These are phyloP conservation scores for Leucosporidium creatinivorum DNA, from an alignment of 768 basidiomycete species.

Conservation along the genomic window DNA sequence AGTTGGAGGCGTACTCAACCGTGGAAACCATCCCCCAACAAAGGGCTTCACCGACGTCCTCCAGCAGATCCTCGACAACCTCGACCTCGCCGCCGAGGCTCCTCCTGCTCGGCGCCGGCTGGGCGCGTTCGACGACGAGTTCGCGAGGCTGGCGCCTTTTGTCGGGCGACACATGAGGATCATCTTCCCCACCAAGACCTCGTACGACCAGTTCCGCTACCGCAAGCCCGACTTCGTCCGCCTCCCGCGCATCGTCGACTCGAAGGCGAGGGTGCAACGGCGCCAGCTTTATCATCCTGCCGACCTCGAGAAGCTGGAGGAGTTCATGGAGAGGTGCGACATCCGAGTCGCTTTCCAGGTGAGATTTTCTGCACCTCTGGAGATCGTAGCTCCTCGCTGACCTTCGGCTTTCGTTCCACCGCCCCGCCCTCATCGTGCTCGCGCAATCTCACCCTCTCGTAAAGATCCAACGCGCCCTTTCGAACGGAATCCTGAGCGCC, in stretches of 20 bases:
- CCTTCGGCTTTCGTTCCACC: background rate
- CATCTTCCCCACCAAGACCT: background rate
- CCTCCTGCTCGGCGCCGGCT: background rate
- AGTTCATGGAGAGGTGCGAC: background rate
- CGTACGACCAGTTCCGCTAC: constrained; percentile 4
- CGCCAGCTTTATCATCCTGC: background rate
- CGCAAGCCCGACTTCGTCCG: background rate
- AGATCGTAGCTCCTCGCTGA: too few relatives aligned
- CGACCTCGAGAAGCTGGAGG: background rate
- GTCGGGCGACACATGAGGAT: background rate
- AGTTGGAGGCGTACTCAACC: background rate
- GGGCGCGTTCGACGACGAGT: background rate
- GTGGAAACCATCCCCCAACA: background rate
- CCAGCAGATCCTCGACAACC: too few relatives aligned
- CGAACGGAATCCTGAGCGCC: constrained; percentile 57
- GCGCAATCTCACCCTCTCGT: too few relatives aligned
- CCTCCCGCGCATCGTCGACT: background rate
- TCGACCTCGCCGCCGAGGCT: background rate
- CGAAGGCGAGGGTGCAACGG: background rate
- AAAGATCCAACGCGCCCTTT: constrained; percentile 64
- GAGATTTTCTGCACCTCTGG: too few relatives aligned
- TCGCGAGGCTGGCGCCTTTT: background rate
- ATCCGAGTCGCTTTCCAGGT: constrained; percentile 12
- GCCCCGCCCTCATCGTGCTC: background rate
- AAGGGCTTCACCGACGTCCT: background rate